Evolutionary conservation across 2,329 filamentous ascomycete species (phyloP), one percentile per base, ranked within the genome.

Genomic region (Paecilomyces fulvus): DNA sequence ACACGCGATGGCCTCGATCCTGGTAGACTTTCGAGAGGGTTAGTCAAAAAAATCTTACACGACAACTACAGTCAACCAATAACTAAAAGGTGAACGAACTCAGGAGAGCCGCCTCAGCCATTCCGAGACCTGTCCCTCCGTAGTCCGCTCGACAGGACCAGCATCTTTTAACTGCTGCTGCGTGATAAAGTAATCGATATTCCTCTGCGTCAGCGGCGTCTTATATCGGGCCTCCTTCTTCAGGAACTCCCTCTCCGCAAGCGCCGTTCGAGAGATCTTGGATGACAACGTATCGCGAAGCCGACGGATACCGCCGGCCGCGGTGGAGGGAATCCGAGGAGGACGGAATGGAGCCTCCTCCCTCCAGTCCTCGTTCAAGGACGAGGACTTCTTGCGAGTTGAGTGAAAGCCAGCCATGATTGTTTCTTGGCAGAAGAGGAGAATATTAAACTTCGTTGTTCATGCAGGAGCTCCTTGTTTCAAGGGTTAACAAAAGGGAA

Each of bases 71-170:
- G 46, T 37, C 49, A 8, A 37, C 30, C 49, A 56, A 33, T 49
- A 43, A 50, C 31, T 10, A 52, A 48, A 30, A 57, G n/a, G 51
- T 52, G 25, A 20, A 71, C 80, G 63, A 72, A 86, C 85, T 89
- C 86, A 73, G 84, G 82, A 71, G 87, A 86, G 59, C 76, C 81
- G 73, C 80, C 81, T 78, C 87, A 92, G 73, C 89, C 89, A 80
- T 84, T 87, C 72, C 81, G 85, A 74, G 89, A 92, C 64, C 75
- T 80, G 79, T 87, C 91, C 65, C 77, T 86, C 71, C 80, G 83
- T 63, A 74, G 75, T 64, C 76, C 77, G 62, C 63, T 78, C 57
- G 76, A 73, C 60, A 78, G 83, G 65, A 77, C 77, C 70, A 79
- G 83, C 84, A 81, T 87, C 70, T 12, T 65, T 60, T 30, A 64